Base-by-base conservation (phyloP, 1,284 basidiomycete genomes). In the Malassezia caprae region DNA sequence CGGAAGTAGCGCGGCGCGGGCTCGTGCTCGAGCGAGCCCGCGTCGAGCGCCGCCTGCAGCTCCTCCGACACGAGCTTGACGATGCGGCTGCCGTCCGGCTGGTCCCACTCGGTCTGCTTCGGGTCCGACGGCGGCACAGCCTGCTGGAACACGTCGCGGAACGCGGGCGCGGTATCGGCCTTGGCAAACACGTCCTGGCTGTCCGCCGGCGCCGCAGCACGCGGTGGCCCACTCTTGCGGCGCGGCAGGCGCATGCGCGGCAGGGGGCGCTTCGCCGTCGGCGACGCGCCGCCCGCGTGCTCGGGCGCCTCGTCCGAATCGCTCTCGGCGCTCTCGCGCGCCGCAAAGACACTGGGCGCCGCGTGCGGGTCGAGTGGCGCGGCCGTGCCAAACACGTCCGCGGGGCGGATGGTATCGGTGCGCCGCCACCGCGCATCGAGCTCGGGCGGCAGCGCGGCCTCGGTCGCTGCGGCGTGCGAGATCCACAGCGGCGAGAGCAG, bases 1-100 rank as follows among this genome's bases (percentile, higher is more conserved):
- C 62, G 56, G 58, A 67, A 71, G 58, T 64, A 74, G 17, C 72
- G 63, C 32, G 67, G 63, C 27, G 63, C 50, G 3, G 69, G 69
- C 56, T 69, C 69, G 17, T 60, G 60, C 19, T 65, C 55, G 28
- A 72, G 35, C 2, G 63, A 62, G 27, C 70, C 68, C 10, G 61
- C 59, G n/a, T 70, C 64, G 23, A 73, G 56, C 28, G 68, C 68
- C 7, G 66, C 63, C 27, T 61, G 64, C 42, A 73, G 59, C 61
- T 74, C 72, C 31, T 72, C 70, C 4, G 71, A 72, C 27, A 73
- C 62, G 11, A 73, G 64, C 56, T 70, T 67, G 47, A 73, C 68
- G 15, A 72, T 54, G 11, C 67, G 59, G 27, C 68, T 68, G 8
- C 71, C 71, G 37, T 73, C 69, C 6, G 67, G 58, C 56, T 62